phyloP scores from a whole-genome alignment of 2,329 filamentous ascomycete genomes.

The Aspergillus persii region DNA sequence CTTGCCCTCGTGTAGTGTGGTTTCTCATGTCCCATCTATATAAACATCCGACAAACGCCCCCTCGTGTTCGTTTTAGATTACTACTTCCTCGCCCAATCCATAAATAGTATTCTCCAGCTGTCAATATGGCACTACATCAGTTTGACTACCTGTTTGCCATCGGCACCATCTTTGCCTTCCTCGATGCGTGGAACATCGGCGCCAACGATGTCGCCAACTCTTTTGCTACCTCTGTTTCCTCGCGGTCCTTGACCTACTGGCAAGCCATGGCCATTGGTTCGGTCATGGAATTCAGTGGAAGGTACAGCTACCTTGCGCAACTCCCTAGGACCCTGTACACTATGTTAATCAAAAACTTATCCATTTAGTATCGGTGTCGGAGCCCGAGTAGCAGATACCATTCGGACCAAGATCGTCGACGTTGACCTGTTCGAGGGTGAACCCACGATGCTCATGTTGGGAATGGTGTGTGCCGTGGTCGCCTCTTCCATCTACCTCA shows the following conservation, averaged over 20 bases:
- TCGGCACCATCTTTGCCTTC: slow-evolving; percentile 22
- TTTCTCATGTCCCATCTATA: not conserved
- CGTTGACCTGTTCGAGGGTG: slow-evolving; percentile 4
- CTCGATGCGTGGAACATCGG: slow-evolving; percentile 22
- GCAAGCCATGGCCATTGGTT: slow-evolving; percentile 18
- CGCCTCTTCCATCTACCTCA: slow-evolving; percentile 16
- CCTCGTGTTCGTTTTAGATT: not conserved
- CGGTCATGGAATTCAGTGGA: slow-evolving; percentile 18
- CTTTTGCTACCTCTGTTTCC: slow-evolving; percentile 19
- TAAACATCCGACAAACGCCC: not conserved
- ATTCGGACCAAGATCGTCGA: slow-evolving; percentile 20
- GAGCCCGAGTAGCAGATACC: slow-evolving; percentile 16
- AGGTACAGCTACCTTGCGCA: slow-evolving; percentile 4
- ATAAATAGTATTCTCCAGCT: too few species aligned
- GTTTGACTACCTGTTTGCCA: slow-evolving; percentile 18
- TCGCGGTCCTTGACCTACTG: slow-evolving; percentile 19
- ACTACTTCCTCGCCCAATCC: not conserved
- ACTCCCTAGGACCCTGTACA: too few species aligned
- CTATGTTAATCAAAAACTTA: not conserved
- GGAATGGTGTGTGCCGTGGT: slow-evolving; percentile 18
- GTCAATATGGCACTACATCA: slow-evolving; percentile 15
- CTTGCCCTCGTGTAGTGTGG: not conserved
- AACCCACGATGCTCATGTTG: slow-evolving; percentile 17
- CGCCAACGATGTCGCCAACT: slow-evolving; percentile 22
- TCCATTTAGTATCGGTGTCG: slow-evolving; percentile 15